Percentiles rank a stretch among this genome's conserved stretches.
phyloP scores from a whole-genome alignment of 1,284 basidiomycete genomes.

The Cystobasidiaceae sp. region DNA sequence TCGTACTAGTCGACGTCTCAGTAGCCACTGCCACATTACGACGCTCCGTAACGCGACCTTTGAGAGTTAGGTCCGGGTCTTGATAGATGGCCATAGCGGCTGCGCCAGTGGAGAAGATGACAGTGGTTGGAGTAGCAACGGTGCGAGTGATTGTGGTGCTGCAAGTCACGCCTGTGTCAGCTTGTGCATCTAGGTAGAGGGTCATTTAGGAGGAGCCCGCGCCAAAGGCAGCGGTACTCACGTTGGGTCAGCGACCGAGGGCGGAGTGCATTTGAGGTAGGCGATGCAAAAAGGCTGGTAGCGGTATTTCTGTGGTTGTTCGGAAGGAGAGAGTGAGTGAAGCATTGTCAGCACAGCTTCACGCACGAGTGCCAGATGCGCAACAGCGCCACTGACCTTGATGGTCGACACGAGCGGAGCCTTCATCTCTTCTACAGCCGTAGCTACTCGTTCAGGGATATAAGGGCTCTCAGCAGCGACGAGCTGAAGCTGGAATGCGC shows the following conservation, averaged over 20 bases:
- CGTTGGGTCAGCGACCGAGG: constrained; percentile 8
- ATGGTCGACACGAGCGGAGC: constrained; percentile 1
- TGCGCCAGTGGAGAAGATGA: constrained; percentile 5
- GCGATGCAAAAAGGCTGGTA: constrained; percentile 16
- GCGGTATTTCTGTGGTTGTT: constrained; percentile 4
- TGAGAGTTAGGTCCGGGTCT: constrained; percentile 4
- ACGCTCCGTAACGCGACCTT: constrained; percentile 2
- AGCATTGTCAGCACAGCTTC: background rate
- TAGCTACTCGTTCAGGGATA: constrained; percentile 10
- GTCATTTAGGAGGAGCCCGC: no score
- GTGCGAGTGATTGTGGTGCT: background rate
- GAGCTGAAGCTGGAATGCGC: background rate
- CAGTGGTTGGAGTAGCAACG: constrained; percentile 3
- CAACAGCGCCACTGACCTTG: constrained; percentile 1
- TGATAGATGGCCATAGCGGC: constrained; percentile 2
- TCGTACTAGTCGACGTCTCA: constrained; percentile 1
- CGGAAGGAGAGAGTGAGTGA: background rate
- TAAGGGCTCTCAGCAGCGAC: background rate
- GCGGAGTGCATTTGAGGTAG: constrained; percentile 13
- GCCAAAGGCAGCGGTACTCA: background rate
- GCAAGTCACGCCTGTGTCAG: background rate
- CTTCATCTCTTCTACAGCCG: constrained; percentile 3
- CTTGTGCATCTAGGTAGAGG: no score
- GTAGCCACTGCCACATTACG: background rate
- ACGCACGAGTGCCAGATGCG: background rate